Percentiles rank a stretch among this genome's conserved stretches.
Conservation (phyloP, 2,329 filamentous ascomycete genomes). For the Ophiocordyceps robertsii region DNA sequence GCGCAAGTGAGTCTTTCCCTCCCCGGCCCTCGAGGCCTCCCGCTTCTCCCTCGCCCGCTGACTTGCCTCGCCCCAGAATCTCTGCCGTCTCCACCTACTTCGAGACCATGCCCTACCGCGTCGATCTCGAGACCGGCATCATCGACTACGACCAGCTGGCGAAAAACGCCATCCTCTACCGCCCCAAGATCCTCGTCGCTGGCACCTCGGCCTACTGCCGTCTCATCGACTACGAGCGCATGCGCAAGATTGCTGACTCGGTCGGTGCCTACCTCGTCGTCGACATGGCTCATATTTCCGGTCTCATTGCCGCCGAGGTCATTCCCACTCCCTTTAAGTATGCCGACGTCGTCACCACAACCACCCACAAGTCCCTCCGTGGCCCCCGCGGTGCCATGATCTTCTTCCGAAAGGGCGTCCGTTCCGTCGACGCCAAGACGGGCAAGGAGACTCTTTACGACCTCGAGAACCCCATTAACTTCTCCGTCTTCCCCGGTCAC, state of each 20-base stretch:
- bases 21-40: background rate
- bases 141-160: conserved; percentile 94
- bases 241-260: conserved; percentile 89
- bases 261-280: conserved; percentile 91
- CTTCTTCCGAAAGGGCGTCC: conserved; percentile 97
- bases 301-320: conserved; percentile 82
- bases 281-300: conserved; percentile 98
- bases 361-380: conserved; percentile 97
- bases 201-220: conserved; percentile 98
- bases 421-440: conserved; percentile 78
- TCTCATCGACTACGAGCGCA: conserved; percentile 89
- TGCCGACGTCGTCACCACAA: conserved; percentile 95
- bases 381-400: conserved; percentile 98
- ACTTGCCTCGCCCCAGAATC: conserved; percentile 40
- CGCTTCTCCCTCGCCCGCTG: background rate
- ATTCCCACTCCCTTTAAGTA: conserved; percentile 87
- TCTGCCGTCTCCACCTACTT: conserved; percentile 98
- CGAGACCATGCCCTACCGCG: conserved; percentile 93
- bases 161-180: conserved; percentile 81
- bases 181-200: conserved; percentile 90
- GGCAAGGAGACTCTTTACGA: conserved; percentile 87
- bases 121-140: conserved; percentile 78
- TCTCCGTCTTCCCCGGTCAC: conserved; percentile 97
- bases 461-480: conserved; percentile 92
- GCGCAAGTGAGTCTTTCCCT: conserved; percentile 54